Conservation (phyloP, 805 yeast genomes). For the Metschnikowia henanensis region DNA sequence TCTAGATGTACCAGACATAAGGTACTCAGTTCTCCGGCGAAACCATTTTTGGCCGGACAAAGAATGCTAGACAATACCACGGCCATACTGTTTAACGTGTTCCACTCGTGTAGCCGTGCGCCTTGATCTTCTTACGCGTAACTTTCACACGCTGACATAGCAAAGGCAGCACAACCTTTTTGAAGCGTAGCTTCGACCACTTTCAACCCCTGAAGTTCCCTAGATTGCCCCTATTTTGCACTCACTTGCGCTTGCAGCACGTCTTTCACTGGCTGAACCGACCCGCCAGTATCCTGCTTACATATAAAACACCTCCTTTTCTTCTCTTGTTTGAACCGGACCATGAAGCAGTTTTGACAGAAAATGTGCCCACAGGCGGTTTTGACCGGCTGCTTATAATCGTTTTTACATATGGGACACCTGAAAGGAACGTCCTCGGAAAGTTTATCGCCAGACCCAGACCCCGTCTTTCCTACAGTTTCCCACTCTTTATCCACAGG, state of each 20-base stretch:
- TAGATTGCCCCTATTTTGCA: background rate
- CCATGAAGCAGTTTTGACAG: slow-evolving; percentile 61
- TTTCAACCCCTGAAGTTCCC: no score
- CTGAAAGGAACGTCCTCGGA: slow-evolving; percentile 47
- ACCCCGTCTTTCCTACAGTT: slow-evolving; percentile 23
- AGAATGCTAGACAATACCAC: no score
- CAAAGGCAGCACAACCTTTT: no score
- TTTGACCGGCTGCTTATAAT: slow-evolving; percentile 54
- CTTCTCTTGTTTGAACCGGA: slow-evolving; percentile 38
- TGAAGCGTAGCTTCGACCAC: no score
- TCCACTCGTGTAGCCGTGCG: no score
- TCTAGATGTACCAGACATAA: no score
- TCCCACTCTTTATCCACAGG: slow-evolving; percentile 74
- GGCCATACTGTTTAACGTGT: no score
- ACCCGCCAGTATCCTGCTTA: slow-evolving; percentile 58
- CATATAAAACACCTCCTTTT: slow-evolving; percentile 56
- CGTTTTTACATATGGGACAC: slow-evolving; percentile 59
- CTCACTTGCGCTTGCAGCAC: background rate
- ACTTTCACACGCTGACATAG: no score
- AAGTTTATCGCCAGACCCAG: slow-evolving; percentile 1
- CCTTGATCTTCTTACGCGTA: no score
- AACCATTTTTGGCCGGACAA: no score
- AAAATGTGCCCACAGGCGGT: slow-evolving; percentile 64
- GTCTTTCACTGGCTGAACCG: slow-evolving; percentile 49
- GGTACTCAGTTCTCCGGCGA: no score